Conservation (phyloP, 2,329 filamentous ascomycete genomes). For the Xylaria sp. region DNA sequence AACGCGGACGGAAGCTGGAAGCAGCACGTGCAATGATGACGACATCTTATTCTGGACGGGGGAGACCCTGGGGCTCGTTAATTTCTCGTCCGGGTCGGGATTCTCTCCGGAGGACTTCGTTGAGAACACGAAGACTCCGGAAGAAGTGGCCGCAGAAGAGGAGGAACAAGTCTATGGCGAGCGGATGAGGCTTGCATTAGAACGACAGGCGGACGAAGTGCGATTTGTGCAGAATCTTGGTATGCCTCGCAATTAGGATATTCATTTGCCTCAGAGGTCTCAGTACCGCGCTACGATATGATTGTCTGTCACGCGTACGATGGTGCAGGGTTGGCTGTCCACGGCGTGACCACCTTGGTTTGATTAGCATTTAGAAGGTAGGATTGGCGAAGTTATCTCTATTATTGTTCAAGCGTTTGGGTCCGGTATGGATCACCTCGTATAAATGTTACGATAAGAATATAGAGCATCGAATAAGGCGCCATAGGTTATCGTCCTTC, state of each 20-base stretch:
- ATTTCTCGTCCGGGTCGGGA: constrained; percentile 65
- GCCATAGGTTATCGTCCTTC: not conserved
- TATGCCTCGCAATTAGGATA: constrained; percentile 44
- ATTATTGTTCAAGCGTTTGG: not conserved
- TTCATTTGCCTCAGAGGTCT: constrained; percentile 22
- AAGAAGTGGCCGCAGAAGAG: constrained; percentile 62
- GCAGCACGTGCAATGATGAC: constrained; percentile 61
- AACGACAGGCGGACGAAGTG: constrained; percentile 82
- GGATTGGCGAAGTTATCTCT: not conserved
- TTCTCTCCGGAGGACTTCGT: constrained; percentile 65
- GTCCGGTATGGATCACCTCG: not conserved
- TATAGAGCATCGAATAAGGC: not conserved
- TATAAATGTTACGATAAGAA: not conserved
- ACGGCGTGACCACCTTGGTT: not conserved
- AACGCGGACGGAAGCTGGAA: constrained; percentile 56
- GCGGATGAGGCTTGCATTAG: constrained; percentile 78
- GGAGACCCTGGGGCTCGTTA: constrained; percentile 80
- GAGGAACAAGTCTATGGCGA: constrained; percentile 72
- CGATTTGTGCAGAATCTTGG: constrained; percentile 76
- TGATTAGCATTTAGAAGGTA: not conserved
- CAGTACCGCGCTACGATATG: constrained; percentile 8
- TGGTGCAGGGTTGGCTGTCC: constrained; percentile 9
- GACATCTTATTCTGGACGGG: constrained; percentile 90
- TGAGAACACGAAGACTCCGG: constrained; percentile 56
- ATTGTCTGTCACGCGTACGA: constrained; percentile 6